Base-by-base conservation (phyloP, 257 asterid species). In the Gynochthodes officinalis region DNA sequence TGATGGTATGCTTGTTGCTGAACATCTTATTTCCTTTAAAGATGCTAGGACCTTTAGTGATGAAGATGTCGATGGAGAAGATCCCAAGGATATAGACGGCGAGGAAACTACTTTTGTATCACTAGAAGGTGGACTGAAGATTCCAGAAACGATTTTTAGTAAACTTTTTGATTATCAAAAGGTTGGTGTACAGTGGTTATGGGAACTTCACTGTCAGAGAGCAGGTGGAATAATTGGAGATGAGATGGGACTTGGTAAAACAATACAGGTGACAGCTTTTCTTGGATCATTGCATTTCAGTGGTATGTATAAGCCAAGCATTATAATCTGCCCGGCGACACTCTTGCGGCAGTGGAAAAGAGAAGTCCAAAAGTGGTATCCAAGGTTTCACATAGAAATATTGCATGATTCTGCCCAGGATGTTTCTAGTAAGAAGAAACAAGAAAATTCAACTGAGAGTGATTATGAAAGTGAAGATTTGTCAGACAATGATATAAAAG, bases 191-290 rank as follows among this genome's bases (percentile, higher is more conserved):
- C 97, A 94, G 79, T 94, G 99, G 99, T 73, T 94, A 82, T 94
- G 99, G 99, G 99, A 94, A 83, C 98, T 91, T 76, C 98, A 94
- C 77, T 94, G 99, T 82, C 99, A 94, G 85, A 83, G 82, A 75
- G 93, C 97, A 42, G 99, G 99, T 73, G 99, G 99, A 71, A 94
- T 94, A 77, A 94, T 94, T 60, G 99, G 99, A 63, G 99, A 94
- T 80, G 99, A 94, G 88, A 94, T 94, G 99, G 99, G 99, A 75
- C 96, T 94, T 68, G 99, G 99, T 75, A 94, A 94, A 91, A 94
- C 99, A 40, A 76, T 94, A 64, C 99, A 94, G 83, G 84, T 94
- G 66, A 73, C 88, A 81, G 86, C 95, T 66, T 94, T 94, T 74
- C 97, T 94, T 19, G 99, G 91, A 78, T 87, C 99, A 77, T 81